phyloP scores from a whole-genome alignment of 768 basidiomycete species.

The Gymnopilus dilepis region DNA sequence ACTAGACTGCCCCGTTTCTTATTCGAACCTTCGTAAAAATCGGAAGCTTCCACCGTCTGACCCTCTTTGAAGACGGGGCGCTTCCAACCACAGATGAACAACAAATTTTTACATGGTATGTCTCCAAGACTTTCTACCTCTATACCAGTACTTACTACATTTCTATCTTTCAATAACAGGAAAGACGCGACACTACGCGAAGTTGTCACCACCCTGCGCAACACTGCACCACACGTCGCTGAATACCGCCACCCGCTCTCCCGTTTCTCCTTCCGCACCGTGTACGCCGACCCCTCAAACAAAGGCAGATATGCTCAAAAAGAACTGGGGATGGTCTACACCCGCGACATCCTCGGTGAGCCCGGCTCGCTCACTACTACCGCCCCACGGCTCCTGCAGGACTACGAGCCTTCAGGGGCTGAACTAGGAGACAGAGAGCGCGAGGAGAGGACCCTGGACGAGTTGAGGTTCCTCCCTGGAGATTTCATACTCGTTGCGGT shows the following conservation, averaged over 20 bases:
- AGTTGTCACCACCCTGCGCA: conserved; percentile 77
- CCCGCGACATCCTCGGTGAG: conserved; percentile 84
- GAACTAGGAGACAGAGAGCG: conserved; percentile 53
- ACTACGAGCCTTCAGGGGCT: conserved; percentile 39
- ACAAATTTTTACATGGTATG: conserved; percentile 81
- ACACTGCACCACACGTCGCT: conserved; percentile 64
- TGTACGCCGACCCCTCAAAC: conserved; percentile 76
- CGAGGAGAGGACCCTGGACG: conserved; percentile 77
- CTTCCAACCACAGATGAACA: conserved; percentile 83
- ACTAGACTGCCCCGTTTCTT: conserved; percentile 83
- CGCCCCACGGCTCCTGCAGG: conserved; percentile 67
- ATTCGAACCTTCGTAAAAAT: conserved; percentile 85
- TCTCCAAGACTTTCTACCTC: not conserved
- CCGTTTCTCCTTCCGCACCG: conserved; percentile 79
- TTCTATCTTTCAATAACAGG: too few relatives aligned
- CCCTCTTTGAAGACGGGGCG: conserved; percentile 77
- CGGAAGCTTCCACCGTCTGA: conserved; percentile 74
- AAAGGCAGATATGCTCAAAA: conserved; percentile 77
- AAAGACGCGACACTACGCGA: conserved; percentile 84
- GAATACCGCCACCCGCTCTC: conserved; percentile 86
- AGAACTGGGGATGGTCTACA: conserved; percentile 82
- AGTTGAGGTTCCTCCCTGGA: conserved; percentile 79
- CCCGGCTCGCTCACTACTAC: conserved; percentile 63
- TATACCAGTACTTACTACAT: not conserved
- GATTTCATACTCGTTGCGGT: conserved; percentile 82